These are phyloP conservation scores for Schizothecium vesticola DNA, from an alignment of 495 filamentous ascomycete genomes.

Conservation along the genomic window DNA sequence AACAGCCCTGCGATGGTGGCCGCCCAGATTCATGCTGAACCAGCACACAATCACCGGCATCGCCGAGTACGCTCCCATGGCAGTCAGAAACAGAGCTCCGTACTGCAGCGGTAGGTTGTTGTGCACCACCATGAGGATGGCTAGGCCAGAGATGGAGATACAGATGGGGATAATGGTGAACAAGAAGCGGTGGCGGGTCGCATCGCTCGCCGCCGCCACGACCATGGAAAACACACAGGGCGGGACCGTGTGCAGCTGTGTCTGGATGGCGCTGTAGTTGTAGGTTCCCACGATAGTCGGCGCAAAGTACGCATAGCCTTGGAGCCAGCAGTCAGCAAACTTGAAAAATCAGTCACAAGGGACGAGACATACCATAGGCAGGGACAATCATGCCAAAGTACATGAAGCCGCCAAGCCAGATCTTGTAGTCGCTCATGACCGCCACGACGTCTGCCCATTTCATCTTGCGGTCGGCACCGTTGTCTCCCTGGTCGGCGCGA, in stretches of 20 bases:
- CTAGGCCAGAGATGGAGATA: constrained; percentile 65
- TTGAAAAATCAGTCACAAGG: not conserved
- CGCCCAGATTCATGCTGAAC: constrained; percentile 89
- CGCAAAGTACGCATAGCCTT: constrained; percentile 58
- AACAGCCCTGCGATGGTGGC: constrained; percentile 77
- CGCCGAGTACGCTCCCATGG: constrained; percentile 58
- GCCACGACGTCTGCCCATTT: constrained; percentile 56
- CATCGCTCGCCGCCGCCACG: constrained; percentile 65
- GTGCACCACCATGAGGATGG: constrained; percentile 59
- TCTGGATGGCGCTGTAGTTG: constrained; percentile 60
- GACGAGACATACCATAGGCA: constrained; percentile 54
- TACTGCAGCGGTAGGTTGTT: constrained; percentile 58
- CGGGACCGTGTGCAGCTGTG: constrained; percentile 78
- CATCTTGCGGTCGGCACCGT: constrained; percentile 61
- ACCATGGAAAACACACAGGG: constrained; percentile 73
- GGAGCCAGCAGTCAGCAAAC: not conserved
- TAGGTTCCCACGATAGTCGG: constrained; percentile 70
- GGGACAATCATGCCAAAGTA: constrained; percentile 87
- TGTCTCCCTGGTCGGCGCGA: constrained; percentile 68
- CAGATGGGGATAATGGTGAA: constrained; percentile 63
- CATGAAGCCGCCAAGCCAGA: constrained; percentile 76
- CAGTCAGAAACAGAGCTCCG: constrained; percentile 67
- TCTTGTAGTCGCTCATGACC: constrained; percentile 71
- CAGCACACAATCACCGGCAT: constrained; percentile 87
- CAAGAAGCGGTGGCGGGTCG: constrained; percentile 63